phyloP scores from a whole-genome alignment of 1,284 basidiomycete genomes.

The Cryptococcus wingfieldii region DNA sequence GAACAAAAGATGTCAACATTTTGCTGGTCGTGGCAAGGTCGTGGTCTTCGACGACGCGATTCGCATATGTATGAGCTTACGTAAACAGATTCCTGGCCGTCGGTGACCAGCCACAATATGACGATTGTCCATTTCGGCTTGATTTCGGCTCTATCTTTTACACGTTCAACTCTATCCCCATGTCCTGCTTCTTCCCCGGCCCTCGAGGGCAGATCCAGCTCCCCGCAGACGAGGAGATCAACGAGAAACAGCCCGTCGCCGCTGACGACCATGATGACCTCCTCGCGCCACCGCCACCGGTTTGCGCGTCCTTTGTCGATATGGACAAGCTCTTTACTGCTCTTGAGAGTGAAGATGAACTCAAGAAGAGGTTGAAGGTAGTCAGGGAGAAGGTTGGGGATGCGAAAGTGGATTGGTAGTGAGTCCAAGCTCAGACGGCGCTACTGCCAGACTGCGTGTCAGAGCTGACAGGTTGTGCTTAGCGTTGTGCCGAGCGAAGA shows the following conservation, averaged over 20 bases:
- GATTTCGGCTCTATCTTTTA: not conserved
- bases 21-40: too few species aligned
- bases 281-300: too few species aligned
- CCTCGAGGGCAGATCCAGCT: not conserved
- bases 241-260: not conserved
- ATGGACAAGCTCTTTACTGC: not conserved
- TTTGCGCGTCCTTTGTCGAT: too few species aligned
- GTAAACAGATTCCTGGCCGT: too few species aligned
- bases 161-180: not conserved
- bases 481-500: slow-evolving; percentile 77
- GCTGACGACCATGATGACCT: not conserved
- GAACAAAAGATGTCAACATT: not conserved
- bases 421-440: slow-evolving; percentile 43
- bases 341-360: slow-evolving; percentile 24
- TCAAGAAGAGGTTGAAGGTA: slow-evolving; percentile 57
- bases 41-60: too few species aligned
- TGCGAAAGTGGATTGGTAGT: slow-evolving; percentile 80
- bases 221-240: not conserved
- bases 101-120: too few species aligned
- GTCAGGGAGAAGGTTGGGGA: slow-evolving; percentile 67
- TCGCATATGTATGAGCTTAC: too few species aligned
- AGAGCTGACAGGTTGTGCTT: slow-evolving; percentile 6
- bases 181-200: not conserved
- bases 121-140: not conserved
- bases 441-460: not conserved